Conservation (phyloP, 768 basidiomycete species). For the Phallus indusiatus region DNA sequence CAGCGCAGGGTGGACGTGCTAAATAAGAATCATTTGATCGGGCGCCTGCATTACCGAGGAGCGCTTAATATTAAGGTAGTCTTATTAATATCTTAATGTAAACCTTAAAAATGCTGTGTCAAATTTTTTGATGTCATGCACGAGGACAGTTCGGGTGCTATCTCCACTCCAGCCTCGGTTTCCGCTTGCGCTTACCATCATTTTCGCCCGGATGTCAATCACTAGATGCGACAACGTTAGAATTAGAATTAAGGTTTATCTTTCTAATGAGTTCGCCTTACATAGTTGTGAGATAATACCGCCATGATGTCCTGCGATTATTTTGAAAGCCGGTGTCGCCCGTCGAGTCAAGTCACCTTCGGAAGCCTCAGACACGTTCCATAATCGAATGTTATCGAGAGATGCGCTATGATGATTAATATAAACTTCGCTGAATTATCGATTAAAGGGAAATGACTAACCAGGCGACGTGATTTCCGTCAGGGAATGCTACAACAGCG, state of each 20-base stretch:
- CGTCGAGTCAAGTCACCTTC: slow-evolving; percentile 56
- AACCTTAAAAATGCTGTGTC: neutral
- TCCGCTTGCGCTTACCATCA: slow-evolving; percentile 86
- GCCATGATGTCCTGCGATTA: slow-evolving; percentile 92
- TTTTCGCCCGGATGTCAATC: slow-evolving; percentile 74
- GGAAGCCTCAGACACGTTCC: slow-evolving; percentile 79
- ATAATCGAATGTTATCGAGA: slow-evolving; percentile 84
- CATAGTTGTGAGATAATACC: slow-evolving; percentile 89
- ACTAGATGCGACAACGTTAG: slow-evolving; percentile 37
- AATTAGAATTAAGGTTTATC: neutral
- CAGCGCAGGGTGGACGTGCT: slow-evolving; percentile 25
- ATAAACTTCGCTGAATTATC: neutral
- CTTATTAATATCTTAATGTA: slow-evolving; percentile 8
- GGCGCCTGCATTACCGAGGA: slow-evolving; percentile 2
- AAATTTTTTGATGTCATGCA: slow-evolving; percentile 69
- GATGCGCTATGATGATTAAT: slow-evolving; percentile 54
- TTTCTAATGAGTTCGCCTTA: slow-evolving; percentile 34
- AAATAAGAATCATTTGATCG: neutral
- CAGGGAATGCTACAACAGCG: slow-evolving; percentile 85
- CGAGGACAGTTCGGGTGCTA: slow-evolving; percentile 79
- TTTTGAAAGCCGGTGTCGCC: slow-evolving; percentile 67
- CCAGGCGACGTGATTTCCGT: slow-evolving; percentile 88
- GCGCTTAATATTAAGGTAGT: slow-evolving; percentile 9
- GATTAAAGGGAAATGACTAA: slow-evolving; percentile 29
- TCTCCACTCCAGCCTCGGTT: slow-evolving; percentile 93